Evolutionary conservation across 2,329 filamentous ascomycete genomes (phyloP), one percentile per base, ranked within the genome.

Genomic region (Epicoccum nigrum): DNA sequence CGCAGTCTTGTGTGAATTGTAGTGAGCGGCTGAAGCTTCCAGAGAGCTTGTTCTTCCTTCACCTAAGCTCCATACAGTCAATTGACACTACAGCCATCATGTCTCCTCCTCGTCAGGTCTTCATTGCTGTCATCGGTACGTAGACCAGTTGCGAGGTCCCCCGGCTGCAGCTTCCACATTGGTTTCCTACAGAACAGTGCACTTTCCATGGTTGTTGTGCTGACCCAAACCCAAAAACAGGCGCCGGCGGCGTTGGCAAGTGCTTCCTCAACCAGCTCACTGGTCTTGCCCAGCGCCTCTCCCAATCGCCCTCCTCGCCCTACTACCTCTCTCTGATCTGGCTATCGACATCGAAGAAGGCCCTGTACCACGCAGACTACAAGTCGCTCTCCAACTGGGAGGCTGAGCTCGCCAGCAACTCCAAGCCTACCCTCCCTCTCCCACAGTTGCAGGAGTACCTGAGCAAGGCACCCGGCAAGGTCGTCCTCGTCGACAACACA

Each of bases 401-500:
- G 42, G 69, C 76, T 4, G 79, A 84, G 35, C 84, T 94, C 42
- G 80, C 83, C 34, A 74, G 83, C 12, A 87, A 88, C 17, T 78
- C 81, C 21, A 85, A 86, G 58, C 77, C 86, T 2, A 83, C 90
- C 8, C 83, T 90, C 15, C 77, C 83, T 30, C 81, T 91, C 37
- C 74, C 87, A 34, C 83, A 93, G 65, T 83, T 95, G 31, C 84
- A 87, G 59, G 84, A 88, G 27, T 95, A 90, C 75, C 86, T 99
- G 37, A 83, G 86, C 52, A 83, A 83, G 34, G 89, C 91, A 1
- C 91, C 92, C 2, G 84, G 86, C 54, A 90, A 89, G 70, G 86
- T 88, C 34, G 81, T 99, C 35, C 80, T 99, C 23, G 87, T 99
- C 60, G 94, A 99, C 82, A 97, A 97, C 79, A 99, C 94, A 44